A percentile compares a stretch with the other conserved stretches of the same genome.
These are phyloP conservation scores for Rugonectria rugulosa DNA, from an alignment of 2,329 filamentous ascomycete species.

Conservation along the genomic window DNA sequence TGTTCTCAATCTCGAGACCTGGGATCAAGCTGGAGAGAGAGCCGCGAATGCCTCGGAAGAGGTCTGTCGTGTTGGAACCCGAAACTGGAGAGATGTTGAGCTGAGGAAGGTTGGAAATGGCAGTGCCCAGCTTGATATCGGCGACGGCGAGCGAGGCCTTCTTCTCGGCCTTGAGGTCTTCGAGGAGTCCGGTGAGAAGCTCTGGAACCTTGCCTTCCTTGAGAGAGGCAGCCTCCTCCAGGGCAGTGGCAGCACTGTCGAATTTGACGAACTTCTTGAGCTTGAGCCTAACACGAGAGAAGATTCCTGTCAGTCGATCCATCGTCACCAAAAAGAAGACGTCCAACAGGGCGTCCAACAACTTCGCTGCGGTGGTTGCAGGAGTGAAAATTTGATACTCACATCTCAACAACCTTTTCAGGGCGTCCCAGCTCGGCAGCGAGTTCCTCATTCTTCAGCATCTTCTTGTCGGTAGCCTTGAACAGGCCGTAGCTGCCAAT, in stretches of 20 bases:
- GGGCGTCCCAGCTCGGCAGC: slow-evolving; percentile 77
- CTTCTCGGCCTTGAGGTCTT: slow-evolving; percentile 95
- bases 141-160: slow-evolving; percentile 94
- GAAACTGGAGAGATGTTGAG: slow-evolving; percentile 87
- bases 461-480: slow-evolving; percentile 98
- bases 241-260: slow-evolving; percentile 86
- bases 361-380: slow-evolving; percentile 7
- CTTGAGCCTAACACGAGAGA: slow-evolving; percentile 76
- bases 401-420: slow-evolving; percentile 88
- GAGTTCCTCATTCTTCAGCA: slow-evolving; percentile 87
- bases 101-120: slow-evolving; percentile 90
- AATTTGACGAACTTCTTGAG: slow-evolving; percentile 98
- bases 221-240: slow-evolving; percentile 88
- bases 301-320: slow-evolving; percentile 18
- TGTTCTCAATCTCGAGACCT: slow-evolving; percentile 82
- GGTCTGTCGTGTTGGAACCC: slow-evolving; percentile 66
- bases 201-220: slow-evolving; percentile 95
- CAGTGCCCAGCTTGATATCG: slow-evolving; percentile 88
- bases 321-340: neutral
- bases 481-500: slow-evolving; percentile 87
- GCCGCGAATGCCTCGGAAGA: slow-evolving; percentile 93
- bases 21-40: slow-evolving; percentile 91
- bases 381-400: slow-evolving; percentile 51
- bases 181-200: slow-evolving; percentile 81
- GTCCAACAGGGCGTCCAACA: too few species aligned